Base-by-base conservation (phyloP, 2,329 filamentous ascomycete species). In the Fusarium marasasianum region DNA sequence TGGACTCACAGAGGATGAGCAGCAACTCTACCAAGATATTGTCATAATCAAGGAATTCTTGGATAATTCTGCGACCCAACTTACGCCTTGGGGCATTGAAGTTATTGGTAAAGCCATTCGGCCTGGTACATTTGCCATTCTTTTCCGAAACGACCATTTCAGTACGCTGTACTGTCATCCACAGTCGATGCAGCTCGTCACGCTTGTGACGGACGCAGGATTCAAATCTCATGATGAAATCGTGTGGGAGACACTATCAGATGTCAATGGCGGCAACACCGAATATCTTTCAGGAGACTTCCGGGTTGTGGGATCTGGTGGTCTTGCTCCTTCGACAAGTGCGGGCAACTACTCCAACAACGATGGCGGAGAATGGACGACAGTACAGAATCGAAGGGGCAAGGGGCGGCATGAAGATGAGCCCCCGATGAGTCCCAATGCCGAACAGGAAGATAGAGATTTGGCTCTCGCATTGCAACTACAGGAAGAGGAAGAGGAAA, bases 111-210 rank as follows among this genome's bases (percentile, higher is more conserved):
- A 90, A 57, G 91, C 89, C 11, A 87, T 98, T 65, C 85, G 88
- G 18, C 92, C 94, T 3, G 96, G 95, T 4, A 91, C 93, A 3
- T 90, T 98, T 71, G 94, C 94, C 1, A 98, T 99, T 56, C 84
- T 99, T 4, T 99, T 99, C 85, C 91, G 96, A 33, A 99, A 99
- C 78, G 96, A 99, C 79, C 96, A 99, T 81, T 99, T 99, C 79
- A 95, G 94, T 47, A 98, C 96, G 0, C 82, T 99, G 0, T 98
- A 97, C 82, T 94, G 95, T 69, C 94, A 98, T 77, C 94, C 96
- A 0, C 86, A 91, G 50, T 94, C 92, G 1, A 87, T 90, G 45
- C 89, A 93, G 74, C 87, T 98, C 3, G 89, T 96, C 72, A 94
- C 93, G 0, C 85, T 99, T 7, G 95, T 99, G 20, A 98, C 96